Evolutionary conservation across 129 eudicot genomes (phyloP).

Genomic region (Pulicaria dysenterica): DNA sequence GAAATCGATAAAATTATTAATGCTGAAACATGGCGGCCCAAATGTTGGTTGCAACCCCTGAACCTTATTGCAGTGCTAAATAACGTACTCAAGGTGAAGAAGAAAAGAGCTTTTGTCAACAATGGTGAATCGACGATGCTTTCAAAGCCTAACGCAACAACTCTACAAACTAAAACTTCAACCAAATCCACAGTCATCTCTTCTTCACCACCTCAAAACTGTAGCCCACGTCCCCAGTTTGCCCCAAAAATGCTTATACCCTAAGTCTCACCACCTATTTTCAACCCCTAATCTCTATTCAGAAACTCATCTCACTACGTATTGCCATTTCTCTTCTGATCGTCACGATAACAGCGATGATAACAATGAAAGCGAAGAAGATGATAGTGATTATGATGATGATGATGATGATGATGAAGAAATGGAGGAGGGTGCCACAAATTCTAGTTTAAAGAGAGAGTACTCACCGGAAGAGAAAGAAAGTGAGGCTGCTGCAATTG

Average conservation of each 20-base stretch:
- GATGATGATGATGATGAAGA: conserved; percentile 50
- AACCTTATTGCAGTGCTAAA: too few species aligned
- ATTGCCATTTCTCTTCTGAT: conserved; percentile 49
- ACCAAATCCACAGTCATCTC: conserved; percentile 37
- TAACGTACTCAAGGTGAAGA: too few species aligned
- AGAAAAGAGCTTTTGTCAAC: conserved; percentile 18
- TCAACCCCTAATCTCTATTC: conserved; percentile 26
- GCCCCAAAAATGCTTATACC: conserved; percentile 26
- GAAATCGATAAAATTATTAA: too few species aligned
- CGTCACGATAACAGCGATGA: conserved; percentile 31
- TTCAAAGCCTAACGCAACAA: conserved; percentile 50
- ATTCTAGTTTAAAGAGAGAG: conserved; percentile 31
- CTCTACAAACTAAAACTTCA: conserved; percentile 34
- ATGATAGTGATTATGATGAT: conserved; percentile 27
- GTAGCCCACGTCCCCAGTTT: conserved; percentile 32
- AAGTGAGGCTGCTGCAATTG: conserved; percentile 67
- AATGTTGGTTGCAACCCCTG: too few species aligned
- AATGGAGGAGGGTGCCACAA: conserved; percentile 25
- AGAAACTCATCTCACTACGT: conserved; percentile 6
- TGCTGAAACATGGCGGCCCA: too few species aligned
- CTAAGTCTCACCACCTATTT: conserved; percentile 13
- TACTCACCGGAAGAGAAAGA: conserved; percentile 62
- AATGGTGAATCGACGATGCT: conserved; percentile 70
- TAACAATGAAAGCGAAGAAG: conserved; percentile 43
- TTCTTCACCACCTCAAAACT: conserved; percentile 39